Evolutionary conservation across 2,329 filamentous ascomycete species (phyloP).

Genomic region (Microascus cirrosus): DNA sequence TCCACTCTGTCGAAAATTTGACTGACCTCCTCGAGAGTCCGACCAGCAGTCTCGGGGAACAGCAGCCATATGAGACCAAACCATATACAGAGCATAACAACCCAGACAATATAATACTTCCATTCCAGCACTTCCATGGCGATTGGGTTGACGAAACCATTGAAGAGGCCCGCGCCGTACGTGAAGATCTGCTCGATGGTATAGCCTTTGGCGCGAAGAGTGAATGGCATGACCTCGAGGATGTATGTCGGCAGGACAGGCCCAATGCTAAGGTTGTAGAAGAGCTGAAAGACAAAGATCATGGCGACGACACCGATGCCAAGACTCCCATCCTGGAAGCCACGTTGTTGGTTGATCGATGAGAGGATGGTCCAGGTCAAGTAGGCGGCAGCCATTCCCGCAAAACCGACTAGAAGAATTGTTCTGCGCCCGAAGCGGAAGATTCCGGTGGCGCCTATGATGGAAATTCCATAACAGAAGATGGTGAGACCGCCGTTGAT

Average conservation of each 20-base stretch:
- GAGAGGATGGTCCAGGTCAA: slow-evolving; percentile 21
- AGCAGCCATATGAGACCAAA: slow-evolving; percentile 24
- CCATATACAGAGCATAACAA: slow-evolving; percentile 19
- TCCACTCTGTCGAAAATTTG: slow-evolving; percentile 14
- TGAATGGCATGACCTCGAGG: slow-evolving; percentile 16
- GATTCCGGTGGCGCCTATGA: slow-evolving; percentile 23
- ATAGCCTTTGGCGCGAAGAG: slow-evolving; percentile 6
- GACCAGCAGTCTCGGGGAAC: slow-evolving; percentile 20
- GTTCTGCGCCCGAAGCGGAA: slow-evolving; percentile 27
- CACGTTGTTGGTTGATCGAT: slow-evolving; percentile 9
- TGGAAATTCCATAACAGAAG: slow-evolving; percentile 23
- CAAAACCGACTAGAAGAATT: slow-evolving; percentile 23
- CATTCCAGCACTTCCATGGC: slow-evolving; percentile 23
- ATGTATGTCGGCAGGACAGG: slow-evolving; percentile 18
- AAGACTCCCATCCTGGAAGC: slow-evolving; percentile 10
- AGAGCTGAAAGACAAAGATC: slow-evolving; percentile 26
- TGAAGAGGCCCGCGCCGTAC: slow-evolving; percentile 10
- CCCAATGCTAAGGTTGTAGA: slow-evolving; percentile 22
- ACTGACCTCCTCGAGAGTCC: slow-evolving; percentile 17
- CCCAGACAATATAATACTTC: slow-evolving; percentile 28
- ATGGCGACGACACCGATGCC: slow-evolving; percentile 20
- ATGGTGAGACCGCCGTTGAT: slow-evolving; percentile 18
- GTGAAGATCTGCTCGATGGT: slow-evolving; percentile 5
- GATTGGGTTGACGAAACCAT: slow-evolving; percentile 28
- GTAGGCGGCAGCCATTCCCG: slow-evolving; percentile 23